Evolutionary conservation across 345 rosid genomes (phyloP).

Genomic region (Tarenaya hassleriana): DNA sequence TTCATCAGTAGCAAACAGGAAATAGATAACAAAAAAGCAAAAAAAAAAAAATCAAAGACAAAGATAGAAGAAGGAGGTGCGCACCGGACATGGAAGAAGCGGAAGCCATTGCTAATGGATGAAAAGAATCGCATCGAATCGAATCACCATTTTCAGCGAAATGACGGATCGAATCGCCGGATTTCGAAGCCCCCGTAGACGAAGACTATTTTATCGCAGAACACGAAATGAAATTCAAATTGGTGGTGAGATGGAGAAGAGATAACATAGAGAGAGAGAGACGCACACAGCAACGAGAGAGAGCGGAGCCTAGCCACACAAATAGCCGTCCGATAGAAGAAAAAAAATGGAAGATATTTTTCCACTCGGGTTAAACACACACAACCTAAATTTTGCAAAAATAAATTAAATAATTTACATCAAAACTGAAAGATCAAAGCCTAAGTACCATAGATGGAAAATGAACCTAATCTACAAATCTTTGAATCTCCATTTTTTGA

Average conservation of each 20-base stretch:
- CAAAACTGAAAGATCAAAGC: too few species aligned
- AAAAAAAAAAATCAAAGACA: neutral
- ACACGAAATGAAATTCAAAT: slow-evolving; percentile 17
- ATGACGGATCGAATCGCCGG: slow-evolving; percentile 15
- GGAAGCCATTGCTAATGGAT: slow-evolving; percentile 64
- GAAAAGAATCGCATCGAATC: slow-evolving; percentile 45
- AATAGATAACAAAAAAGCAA: neutral
- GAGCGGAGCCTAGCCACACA: slow-evolving; percentile 51
- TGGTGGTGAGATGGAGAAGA: slow-evolving; percentile 34
- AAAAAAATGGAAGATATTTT: slow-evolving; percentile 36
- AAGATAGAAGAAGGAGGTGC: slow-evolving; percentile 7
- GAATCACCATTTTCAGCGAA: slow-evolving; percentile 33
- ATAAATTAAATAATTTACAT: too few species aligned
- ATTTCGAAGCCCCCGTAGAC: slow-evolving; percentile 21
- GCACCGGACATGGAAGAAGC: slow-evolving; percentile 77
- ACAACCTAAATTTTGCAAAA: too few species aligned
- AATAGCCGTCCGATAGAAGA: slow-evolving; percentile 28
- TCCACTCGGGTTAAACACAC: too few species aligned
- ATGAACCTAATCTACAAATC: too few species aligned
- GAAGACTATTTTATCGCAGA: neutral
- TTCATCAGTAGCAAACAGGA: slow-evolving; percentile 12
- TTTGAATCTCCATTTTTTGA: too few species aligned
- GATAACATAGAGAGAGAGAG: slow-evolving; percentile 43
- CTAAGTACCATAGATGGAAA: too few species aligned
- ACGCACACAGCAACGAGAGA: slow-evolving; percentile 20